Conservation (phyloP, 2,329 filamentous ascomycete genomes). For the Beauveria pseudobassiana region DNA sequence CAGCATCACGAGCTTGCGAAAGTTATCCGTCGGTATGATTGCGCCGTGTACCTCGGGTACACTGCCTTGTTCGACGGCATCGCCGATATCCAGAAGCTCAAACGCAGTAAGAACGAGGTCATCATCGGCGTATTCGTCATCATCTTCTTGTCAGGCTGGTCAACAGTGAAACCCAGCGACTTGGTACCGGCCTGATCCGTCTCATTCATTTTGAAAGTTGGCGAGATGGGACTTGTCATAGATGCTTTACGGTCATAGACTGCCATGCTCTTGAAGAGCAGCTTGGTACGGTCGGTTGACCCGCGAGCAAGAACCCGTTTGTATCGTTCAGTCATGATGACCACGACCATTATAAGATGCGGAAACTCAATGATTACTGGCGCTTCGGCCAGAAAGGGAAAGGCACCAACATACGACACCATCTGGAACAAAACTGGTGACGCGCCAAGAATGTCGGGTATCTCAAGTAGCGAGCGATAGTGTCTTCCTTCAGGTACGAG, state of each 20-base stretch:
- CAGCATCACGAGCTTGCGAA: slow-evolving; percentile 62
- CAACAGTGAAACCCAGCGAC: slow-evolving; percentile 37
- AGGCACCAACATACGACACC: slow-evolving; percentile 62
- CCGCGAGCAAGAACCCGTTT: slow-evolving; percentile 53
- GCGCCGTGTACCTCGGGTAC: slow-evolving; percentile 49
- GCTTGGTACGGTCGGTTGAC: slow-evolving; percentile 49
- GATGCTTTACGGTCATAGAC: slow-evolving; percentile 58
- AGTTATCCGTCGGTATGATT: slow-evolving; percentile 67
- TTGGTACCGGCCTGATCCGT: not conserved
- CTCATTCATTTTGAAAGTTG: not conserved
- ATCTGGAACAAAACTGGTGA: slow-evolving; percentile 66
- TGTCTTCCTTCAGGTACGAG: slow-evolving; percentile 60
- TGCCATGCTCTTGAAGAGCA: slow-evolving; percentile 64
- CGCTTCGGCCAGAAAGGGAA: slow-evolving; percentile 64
- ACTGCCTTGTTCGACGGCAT: slow-evolving; percentile 49
- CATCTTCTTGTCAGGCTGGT: slow-evolving; percentile 33
- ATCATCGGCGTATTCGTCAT: slow-evolving; percentile 43
- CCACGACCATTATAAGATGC: slow-evolving; percentile 63
- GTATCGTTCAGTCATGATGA: slow-evolving; percentile 65
- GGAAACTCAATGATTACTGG: slow-evolving; percentile 63
- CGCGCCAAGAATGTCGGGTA: slow-evolving; percentile 61
- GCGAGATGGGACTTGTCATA: slow-evolving; percentile 17
- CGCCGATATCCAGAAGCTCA: slow-evolving; percentile 57
- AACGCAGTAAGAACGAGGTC: slow-evolving; percentile 62
- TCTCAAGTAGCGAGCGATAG: slow-evolving; percentile 62